A percentile compares a stretch with the other conserved stretches of the same genome.
Conservation (phyloP, 768 basidiomycete species). For the Boletus insuetus region DNA sequence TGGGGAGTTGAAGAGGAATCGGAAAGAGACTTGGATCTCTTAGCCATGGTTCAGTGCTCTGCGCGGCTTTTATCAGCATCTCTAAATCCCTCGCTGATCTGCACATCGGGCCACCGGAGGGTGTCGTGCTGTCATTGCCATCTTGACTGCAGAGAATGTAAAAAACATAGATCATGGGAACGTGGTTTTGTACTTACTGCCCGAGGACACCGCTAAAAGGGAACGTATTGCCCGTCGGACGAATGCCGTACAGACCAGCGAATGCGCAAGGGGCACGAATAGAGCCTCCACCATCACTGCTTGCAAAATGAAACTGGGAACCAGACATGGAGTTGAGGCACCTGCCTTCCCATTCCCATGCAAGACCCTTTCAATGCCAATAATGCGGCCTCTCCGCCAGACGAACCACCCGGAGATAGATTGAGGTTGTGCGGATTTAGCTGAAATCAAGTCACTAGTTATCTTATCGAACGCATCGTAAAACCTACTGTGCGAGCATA, state of each 20-base stretch:
- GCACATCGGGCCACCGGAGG: slow-evolving; percentile 27
- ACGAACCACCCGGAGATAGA: slow-evolving; percentile 49
- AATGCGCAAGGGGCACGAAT: slow-evolving; percentile 38
- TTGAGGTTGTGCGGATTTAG: slow-evolving; percentile 45
- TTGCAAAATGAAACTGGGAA: neutral
- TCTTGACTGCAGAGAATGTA: slow-evolving; percentile 16
- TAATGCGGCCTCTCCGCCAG: slow-evolving; percentile 50
- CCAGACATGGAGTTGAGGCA: slow-evolving; percentile 5
- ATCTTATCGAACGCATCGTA: neutral
- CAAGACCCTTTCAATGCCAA: slow-evolving; percentile 45
- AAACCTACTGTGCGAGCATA: slow-evolving; percentile 30
- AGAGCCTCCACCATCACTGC: slow-evolving; percentile 35
- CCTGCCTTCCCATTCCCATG: slow-evolving; percentile 42
- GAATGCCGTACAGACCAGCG: slow-evolving; percentile 40
- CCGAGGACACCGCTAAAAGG: slow-evolving; percentile 10
- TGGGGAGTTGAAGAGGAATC: slow-evolving; percentile 24
- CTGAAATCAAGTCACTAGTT: slow-evolving; percentile 16
- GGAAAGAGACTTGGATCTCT: slow-evolving; percentile 36
- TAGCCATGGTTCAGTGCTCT: slow-evolving; percentile 40
- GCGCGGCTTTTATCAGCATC: slow-evolving; percentile 18
- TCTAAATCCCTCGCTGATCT: slow-evolving; percentile 26
- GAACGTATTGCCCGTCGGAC: slow-evolving; percentile 37
- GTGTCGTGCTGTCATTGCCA: slow-evolving; percentile 19
- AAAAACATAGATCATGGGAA: slow-evolving; percentile 1
- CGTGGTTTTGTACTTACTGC: slow-evolving; percentile 17